Base-by-base conservation (phyloP, 78 protist species). In the Polysphondylium violaceum region DNA sequence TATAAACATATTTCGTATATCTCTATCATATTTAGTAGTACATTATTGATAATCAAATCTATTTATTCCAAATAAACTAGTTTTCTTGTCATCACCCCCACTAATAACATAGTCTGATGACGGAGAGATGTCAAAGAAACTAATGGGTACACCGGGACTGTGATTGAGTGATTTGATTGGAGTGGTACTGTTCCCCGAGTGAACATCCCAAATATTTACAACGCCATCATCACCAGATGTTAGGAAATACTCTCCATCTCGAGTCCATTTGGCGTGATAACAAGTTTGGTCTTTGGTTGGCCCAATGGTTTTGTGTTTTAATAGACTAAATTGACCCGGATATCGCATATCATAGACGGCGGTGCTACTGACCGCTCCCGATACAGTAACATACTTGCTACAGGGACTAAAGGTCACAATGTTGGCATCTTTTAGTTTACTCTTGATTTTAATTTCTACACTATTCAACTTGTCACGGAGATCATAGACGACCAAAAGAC, bases 141-240 rank as follows among this genome's bases (percentile, higher is more conserved):
- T 65, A 19, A 65, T 38, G 8, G 73, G 51, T 0, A 51, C 40
- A 21, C 73, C 73, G 21, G 73, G 14, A 8, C 9, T 38, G 40
- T 65, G 73, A 11, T 65, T 51, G 8, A 65, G 40, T 1, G 73
- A 14, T 63, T 63, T 63, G 3, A 65, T 38, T 35, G 40, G 25
- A 9, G 43, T 44, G 33, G 33, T 31, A 14, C 31, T 29, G n/a
- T n/a, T n/a, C n/a, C n/a, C n/a, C 9, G 43, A 38, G 17, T n/a
- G 3, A 9, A 65, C 31, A 65, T 65, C 73, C 73, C 73, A 65
- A 65, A 65, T 44, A 29, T 51, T 33, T n/a, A 65, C 73, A 38
- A 44, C 33, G n/a, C 73, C 73, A 65, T 65, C 73, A n/a, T 65
- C 73, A 2, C 55, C 73, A 5, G 73, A 36, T 3, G 73, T 65